Conservation (phyloP, 345 rosid species). For the Lenwebbia sp. region DNA sequence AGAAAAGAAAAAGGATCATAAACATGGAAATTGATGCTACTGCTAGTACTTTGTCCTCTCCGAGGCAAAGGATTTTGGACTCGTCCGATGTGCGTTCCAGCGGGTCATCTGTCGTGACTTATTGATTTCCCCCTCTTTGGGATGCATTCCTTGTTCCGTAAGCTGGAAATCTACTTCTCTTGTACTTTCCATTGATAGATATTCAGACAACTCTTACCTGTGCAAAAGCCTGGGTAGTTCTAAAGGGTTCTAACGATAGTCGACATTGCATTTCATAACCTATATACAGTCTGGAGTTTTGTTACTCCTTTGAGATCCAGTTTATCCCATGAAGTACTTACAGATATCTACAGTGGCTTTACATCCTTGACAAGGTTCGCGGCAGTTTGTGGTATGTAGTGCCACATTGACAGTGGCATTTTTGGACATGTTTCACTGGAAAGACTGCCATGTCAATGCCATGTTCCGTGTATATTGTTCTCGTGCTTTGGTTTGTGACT, state of each 20-base stretch:
- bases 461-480: neutral
- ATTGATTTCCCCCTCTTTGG: constrained; percentile 12
- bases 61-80: constrained; percentile 79
- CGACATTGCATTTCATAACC: neutral
- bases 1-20: constrained; percentile 65
- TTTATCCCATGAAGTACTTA: neutral
- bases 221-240: neutral
- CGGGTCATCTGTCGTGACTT: constrained; percentile 85
- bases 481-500: neutral
- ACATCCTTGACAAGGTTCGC: neutral
- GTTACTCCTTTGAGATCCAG: too few relatives aligned
- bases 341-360: neutral
- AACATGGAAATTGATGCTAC: constrained; percentile 67
- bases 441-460: neutral
- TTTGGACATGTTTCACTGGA: neutral
- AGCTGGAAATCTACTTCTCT: neutral
- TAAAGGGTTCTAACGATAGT: neutral
- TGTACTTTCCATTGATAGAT: neutral
- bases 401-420: neutral
- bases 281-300: neutral
- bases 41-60: constrained; percentile 27
- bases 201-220: neutral
- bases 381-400: neutral
- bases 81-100: constrained; percentile 78
- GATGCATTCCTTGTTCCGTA: neutral